Percentiles rank a stretch among this genome's conserved stretches.
Evolutionary conservation across 352 stramenopile species (phyloP).

Genomic region (Poterioochromonas sp.): DNA sequence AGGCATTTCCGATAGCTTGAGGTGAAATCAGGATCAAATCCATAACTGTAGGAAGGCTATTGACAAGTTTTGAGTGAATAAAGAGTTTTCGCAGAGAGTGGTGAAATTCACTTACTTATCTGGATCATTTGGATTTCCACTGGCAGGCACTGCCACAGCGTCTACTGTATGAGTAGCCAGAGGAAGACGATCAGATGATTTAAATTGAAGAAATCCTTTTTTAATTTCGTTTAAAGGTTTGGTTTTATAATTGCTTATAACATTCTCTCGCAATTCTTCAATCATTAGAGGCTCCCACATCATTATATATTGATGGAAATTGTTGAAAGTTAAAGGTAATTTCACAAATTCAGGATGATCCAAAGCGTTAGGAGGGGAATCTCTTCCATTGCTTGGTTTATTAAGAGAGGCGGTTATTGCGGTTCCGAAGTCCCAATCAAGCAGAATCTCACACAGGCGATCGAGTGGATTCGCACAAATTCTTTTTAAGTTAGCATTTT

Average conservation of each 20-base stretch:
- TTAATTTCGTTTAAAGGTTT: slow-evolving; percentile 46
- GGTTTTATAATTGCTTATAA: slow-evolving; percentile 62
- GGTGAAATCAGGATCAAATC: background rate
- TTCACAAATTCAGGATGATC: too few species aligned
- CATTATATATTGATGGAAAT: slow-evolving; percentile 71
- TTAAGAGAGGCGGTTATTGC: too few species aligned
- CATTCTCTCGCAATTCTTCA: slow-evolving; percentile 72
- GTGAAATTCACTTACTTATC: too few species aligned
- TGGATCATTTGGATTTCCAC: too few species aligned
- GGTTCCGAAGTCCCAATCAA: background rate
- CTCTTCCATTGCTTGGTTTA: too few species aligned
- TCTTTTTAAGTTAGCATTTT: background rate
- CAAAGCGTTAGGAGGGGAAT: too few species aligned
- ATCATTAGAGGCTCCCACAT: slow-evolving; percentile 71
- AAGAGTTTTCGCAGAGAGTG: too few species aligned
- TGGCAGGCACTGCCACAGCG: too few species aligned
- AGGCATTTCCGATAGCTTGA: too few species aligned
- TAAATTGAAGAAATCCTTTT: background rate
- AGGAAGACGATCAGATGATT: background rate
- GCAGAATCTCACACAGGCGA: background rate
- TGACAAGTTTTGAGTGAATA: too few species aligned
- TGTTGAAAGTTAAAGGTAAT: slow-evolving; percentile 52
- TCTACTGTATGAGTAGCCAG: too few species aligned
- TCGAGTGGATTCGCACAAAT: background rate
- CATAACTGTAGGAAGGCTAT: slow-evolving; percentile 21